Conservation (phyloP, 768 basidiomycete species). For the Xerocomellus dryophilus region DNA sequence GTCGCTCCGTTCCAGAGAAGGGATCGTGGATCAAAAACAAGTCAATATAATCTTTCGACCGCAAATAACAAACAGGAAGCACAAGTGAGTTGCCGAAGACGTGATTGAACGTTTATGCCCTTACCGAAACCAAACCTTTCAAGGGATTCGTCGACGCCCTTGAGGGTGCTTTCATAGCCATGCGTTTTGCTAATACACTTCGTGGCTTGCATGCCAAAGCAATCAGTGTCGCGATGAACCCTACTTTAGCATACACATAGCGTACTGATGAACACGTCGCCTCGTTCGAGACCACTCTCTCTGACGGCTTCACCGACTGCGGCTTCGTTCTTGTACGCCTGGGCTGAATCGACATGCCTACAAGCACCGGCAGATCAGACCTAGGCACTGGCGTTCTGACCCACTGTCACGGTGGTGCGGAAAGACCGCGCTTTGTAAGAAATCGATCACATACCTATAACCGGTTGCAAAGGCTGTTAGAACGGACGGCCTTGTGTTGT, state of each 20-base stretch:
- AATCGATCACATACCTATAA: constrained; percentile 45
- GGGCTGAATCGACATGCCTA: constrained; percentile 75
- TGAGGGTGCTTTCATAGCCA: constrained; percentile 59
- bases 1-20: constrained; percentile 54
- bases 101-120: constrained; percentile 14
- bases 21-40: constrained; percentile 80
- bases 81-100: constrained; percentile 8
- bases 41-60: constrained; percentile 55
- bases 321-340: constrained; percentile 63
- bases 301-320: constrained; percentile 57
- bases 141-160: constrained; percentile 61
- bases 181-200: constrained; percentile 58
- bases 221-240: constrained; percentile 2
- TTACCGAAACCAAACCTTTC: constrained; percentile 56
- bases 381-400: not conserved
- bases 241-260: not conserved
- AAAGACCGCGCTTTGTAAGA: not conserved
- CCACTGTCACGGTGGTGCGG: not conserved
- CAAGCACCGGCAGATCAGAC: not conserved
- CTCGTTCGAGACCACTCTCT: constrained; percentile 53
- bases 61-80: not conserved
- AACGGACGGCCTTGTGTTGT: constrained; percentile 51
- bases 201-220: constrained; percentile 45
- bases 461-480: constrained; percentile 62
- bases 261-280: constrained; percentile 72